These are phyloP conservation scores for Diaporthe vaccinii DNA, from an alignment of 2,329 filamentous ascomycete species.

Conservation along the genomic window DNA sequence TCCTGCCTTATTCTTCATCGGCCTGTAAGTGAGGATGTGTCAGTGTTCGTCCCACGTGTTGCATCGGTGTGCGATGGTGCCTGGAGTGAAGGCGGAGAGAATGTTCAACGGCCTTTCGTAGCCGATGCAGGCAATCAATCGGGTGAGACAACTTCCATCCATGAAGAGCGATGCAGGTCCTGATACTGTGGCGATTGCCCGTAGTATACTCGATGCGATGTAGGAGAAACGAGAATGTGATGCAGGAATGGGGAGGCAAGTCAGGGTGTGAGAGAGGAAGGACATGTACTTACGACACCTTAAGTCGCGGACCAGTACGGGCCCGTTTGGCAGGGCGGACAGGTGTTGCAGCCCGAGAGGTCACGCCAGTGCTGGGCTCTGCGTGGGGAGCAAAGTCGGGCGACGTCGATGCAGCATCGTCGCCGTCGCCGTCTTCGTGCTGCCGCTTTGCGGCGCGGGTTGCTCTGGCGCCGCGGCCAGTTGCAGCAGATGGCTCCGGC, in stretches of 20 bases:
- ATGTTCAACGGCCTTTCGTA: background rate
- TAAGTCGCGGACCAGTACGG: slow-evolving; percentile 73
- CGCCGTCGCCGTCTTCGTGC: slow-evolving; percentile 65
- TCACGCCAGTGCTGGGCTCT: slow-evolving; percentile 61
- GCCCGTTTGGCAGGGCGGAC: slow-evolving; percentile 68
- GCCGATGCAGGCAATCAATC: background rate
- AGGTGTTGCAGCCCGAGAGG: slow-evolving; percentile 74
- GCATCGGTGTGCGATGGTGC: background rate
- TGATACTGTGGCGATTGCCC: background rate
- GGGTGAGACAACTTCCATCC: background rate
- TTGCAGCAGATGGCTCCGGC: slow-evolving; percentile 1
- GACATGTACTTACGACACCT: slow-evolving; percentile 73
- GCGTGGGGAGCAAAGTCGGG: slow-evolving; percentile 63
- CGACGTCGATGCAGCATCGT: slow-evolving; percentile 63
- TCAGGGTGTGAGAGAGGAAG: slow-evolving; percentile 12
- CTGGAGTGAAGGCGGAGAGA: background rate
- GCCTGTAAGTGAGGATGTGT: slow-evolving; percentile 62
- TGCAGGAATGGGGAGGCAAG: slow-evolving; percentile 6
- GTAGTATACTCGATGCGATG: background rate
- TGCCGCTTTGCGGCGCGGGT: slow-evolving; percentile 66
- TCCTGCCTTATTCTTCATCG: slow-evolving; percentile 81
- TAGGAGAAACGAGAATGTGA: slow-evolving; percentile 7
- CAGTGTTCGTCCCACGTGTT: slow-evolving; percentile 27
- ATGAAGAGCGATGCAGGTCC: slow-evolving; percentile 8
- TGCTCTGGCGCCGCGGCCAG: slow-evolving; percentile 51